A percentile compares a stretch with the other conserved stretches of the same genome.
phyloP scores from a whole-genome alignment of 2,329 filamentous ascomycete species.

The Pestalotiopsis sp. region DNA sequence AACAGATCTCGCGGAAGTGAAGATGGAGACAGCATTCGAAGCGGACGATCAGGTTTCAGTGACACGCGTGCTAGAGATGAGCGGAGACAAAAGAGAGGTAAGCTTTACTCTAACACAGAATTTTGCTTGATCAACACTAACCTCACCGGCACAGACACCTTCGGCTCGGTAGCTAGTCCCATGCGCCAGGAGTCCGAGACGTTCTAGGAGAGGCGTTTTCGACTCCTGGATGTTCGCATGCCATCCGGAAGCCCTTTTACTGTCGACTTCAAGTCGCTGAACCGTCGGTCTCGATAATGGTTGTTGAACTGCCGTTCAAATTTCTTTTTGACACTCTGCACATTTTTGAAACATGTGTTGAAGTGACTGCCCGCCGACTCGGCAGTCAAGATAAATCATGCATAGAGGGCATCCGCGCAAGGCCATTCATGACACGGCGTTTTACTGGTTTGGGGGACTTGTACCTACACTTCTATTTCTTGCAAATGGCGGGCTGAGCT shows the following conservation, averaged over 20 bases:
- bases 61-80: slow-evolving; percentile 31
- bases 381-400: background rate
- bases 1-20: slow-evolving; percentile 39
- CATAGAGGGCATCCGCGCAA: background rate
- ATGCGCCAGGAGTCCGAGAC: slow-evolving; percentile 56
- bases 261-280: slow-evolving; percentile 25
- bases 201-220: slow-evolving; percentile 44
- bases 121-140: slow-evolving; percentile 16
- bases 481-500: background rate
- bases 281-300: slow-evolving; percentile 4
- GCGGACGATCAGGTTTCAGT: slow-evolving; percentile 2
- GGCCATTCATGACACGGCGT: background rate
- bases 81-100: slow-evolving; percentile 61
- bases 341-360: background rate
- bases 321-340: background rate
- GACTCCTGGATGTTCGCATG: slow-evolving; percentile 27
- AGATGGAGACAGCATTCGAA: slow-evolving; percentile 41
- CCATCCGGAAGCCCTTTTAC: slow-evolving; percentile 30
- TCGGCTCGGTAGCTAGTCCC: slow-evolving; percentile 47
- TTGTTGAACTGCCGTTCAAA: background rate
- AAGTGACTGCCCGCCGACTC: background rate
- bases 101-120: slow-evolving; percentile 19
- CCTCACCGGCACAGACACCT: slow-evolving; percentile 45
- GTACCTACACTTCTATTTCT: background rate
- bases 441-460: background rate